These are phyloP conservation scores for Apiotrichum brassicae DNA, from an alignment of 1,284 basidiomycete species.

Conservation along the genomic window DNA sequence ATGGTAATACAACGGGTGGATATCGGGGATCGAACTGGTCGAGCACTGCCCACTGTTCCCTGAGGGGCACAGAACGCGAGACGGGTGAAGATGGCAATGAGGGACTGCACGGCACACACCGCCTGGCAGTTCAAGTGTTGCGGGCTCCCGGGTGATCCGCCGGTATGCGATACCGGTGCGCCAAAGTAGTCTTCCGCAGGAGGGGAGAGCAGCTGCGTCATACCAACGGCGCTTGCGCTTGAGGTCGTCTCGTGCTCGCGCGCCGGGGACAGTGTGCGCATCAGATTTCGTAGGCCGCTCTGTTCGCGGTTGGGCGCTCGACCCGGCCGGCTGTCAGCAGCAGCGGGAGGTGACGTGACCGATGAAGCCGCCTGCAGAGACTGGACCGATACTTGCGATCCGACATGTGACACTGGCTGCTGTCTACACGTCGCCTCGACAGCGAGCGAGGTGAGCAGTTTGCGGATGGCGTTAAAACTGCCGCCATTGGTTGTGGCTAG, in stretches of 20 bases:
- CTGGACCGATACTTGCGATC: not conserved
- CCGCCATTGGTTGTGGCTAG: constrained; percentile 29
- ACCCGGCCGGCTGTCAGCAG: not conserved
- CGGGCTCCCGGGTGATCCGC: not conserved
- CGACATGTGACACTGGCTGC: not conserved
- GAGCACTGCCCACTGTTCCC: constrained; percentile 29
- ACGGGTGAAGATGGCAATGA: constrained; percentile 50
- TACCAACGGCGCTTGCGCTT: not conserved
- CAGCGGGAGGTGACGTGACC: not conserved
- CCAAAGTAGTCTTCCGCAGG: constrained; percentile 7
- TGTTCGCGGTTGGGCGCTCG: constrained; percentile 11
- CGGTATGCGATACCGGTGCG: not conserved
- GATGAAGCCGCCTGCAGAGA: not conserved
- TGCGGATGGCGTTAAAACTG: constrained; percentile 41
- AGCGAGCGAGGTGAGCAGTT: constrained; percentile 39
- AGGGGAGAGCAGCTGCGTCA: constrained; percentile 2
- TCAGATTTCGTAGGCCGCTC: constrained; percentile 27
- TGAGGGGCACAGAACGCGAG: constrained; percentile 43
- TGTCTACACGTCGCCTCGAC: constrained; percentile 30
- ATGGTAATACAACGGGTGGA: constrained; percentile 48
- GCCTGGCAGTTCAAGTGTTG: constrained; percentile 41
- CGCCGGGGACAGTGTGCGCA: constrained; percentile 31
- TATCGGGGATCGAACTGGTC: constrained; percentile 41
- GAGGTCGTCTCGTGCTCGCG: not conserved
- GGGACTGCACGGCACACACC: constrained; percentile 42